Base-by-base conservation (phyloP, 768 basidiomycete genomes). In the Albatrellus ellisii region DNA sequence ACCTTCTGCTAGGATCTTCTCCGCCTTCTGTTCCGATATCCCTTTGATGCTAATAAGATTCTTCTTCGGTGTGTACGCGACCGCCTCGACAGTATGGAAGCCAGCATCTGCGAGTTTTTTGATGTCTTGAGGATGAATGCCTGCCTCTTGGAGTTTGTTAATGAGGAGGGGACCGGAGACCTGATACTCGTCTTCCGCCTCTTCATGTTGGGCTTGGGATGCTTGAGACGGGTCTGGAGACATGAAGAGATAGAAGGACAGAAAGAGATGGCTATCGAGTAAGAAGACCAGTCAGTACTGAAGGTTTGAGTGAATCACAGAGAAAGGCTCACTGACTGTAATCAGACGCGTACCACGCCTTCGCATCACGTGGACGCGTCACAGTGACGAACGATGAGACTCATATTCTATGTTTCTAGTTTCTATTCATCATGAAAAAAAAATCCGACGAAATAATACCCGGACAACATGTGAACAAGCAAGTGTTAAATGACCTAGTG, bases 31-130 rank as follows among this genome's bases (percentile, higher is more conserved):
- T 52, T 99, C 95, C 20, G 89, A 91, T 36, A 99, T 95, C 8
- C 95, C 95, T 61, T 97, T 98, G 52, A 98, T 92, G 4, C 77
- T 73, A 44, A 87, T 73, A 26, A 98, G 65, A 39, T 69, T 69
- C 66, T 97, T 98, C 73, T 97, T 95, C 11, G 94, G 88, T 0
- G 92, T 97, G 56, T 91, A 97, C 26, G 90, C 92, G 39, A 98
- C 89, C 12, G 89, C 76, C 58, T 99, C 95, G 48, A 99, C 77
- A 2, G 95, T 98, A 59, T 94, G 75, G 46, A 86, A 72, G 10
- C 95, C 95, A 24, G 86, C 88, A 39, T 95, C 92, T 10, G 75
- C 60, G 36, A 99, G 79, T 60, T 98, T 98, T 74, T 92, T 89
- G 66, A 92, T 80, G 56, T 98, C 95, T 52, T 88, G 84, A 22